Conservation (phyloP, 805 yeast species). For the Blastobotrys attinorum region DNA sequence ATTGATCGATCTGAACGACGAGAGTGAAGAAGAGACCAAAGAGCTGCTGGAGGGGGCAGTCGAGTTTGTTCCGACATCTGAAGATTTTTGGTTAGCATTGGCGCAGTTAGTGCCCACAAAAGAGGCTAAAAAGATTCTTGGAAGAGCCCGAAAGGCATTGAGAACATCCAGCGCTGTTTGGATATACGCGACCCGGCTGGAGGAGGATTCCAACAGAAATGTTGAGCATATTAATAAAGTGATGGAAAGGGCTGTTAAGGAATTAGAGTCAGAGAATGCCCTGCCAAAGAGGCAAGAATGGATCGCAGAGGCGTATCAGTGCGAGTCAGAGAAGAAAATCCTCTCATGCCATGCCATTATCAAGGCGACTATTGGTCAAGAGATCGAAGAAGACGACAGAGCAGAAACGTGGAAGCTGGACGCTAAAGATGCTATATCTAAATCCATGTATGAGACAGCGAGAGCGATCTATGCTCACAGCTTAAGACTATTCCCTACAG, state of each 20-base stretch:
- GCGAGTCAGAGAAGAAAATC: constrained; percentile 41
- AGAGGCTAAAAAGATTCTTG: constrained; percentile 48
- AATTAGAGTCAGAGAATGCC: constrained; percentile 31
- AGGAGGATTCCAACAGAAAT: constrained; percentile 41
- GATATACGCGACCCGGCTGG: constrained; percentile 63
- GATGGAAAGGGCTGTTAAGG: constrained; percentile 41
- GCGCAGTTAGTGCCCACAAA: constrained; percentile 37
- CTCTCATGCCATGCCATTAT: constrained; percentile 50
- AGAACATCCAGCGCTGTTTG: constrained; percentile 48
- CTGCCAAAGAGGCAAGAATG: constrained; percentile 37
- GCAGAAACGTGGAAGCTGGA: constrained; percentile 31
- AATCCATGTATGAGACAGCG: constrained; percentile 31
- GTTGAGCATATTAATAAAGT: constrained; percentile 37
- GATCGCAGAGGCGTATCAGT: constrained; percentile 46
- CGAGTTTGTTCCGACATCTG: constrained; percentile 56
- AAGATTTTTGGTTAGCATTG: constrained; percentile 58
- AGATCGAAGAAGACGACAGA: constrained; percentile 22
- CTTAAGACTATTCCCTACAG: constrained; percentile 40
- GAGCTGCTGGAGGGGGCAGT: constrained; percentile 58
- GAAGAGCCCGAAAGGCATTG: constrained; percentile 50
- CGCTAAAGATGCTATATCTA: constrained; percentile 28
- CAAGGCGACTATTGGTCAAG: constrained; percentile 31
- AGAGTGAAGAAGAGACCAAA: constrained; percentile 38
- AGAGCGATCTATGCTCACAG: constrained; percentile 42
- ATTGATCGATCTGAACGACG: constrained; percentile 53